Evolutionary conservation across 2,329 filamentous ascomycete genomes (phyloP), one percentile per base, ranked within the genome.

Genomic region (Lachnellula willkommii): DNA sequence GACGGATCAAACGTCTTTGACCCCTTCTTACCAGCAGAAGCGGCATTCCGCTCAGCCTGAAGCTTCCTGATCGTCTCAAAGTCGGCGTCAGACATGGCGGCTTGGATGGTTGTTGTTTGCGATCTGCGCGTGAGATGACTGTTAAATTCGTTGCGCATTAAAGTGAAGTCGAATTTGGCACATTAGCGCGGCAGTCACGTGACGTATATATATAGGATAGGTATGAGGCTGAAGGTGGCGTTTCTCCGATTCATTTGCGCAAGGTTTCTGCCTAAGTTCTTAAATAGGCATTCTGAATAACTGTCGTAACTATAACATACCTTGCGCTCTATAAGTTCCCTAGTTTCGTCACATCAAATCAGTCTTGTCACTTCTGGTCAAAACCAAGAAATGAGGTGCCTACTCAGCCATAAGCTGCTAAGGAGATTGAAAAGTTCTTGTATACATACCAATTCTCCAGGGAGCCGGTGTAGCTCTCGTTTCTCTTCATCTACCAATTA

Each of bases 11-110:
- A 88, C 73, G 85, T 82, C 78, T 84, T 88, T 72, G 86, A 88
- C 75, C 88, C 86, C 78, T 92, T 92, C 79, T 90, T 94, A 62
- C 79, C 80, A 68, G 86, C 83, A 67, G 88, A 82, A 68, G 83
- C 80, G 72, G 88, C 87, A 75, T 95, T 95, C 72, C 92, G 90
- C 87, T 95, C 91, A 74, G 88, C 87, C 79, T 96, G 91, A 71
- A 93, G 87, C 79, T 86, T 88, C 75, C 86, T 86, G 74, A 95
- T 88, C 69, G 86, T 82, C 71, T 94, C 89, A 75, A 95, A 94
- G 74, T 95, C 90, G 74, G 88, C 87, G 77, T 86, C 82, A 75
- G 83, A 85, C 83, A 87, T 86, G 66, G 48, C 40, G 54, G 35
- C 22, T 39, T 47, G 28, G 15, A 53, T 55, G 53, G 28, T 37